A percentile compares a stretch with the other conserved stretches of the same genome.
Conservation (phyloP, 2,329 filamentous ascomycete species). For the Aspergillaceae sp. region DNA sequence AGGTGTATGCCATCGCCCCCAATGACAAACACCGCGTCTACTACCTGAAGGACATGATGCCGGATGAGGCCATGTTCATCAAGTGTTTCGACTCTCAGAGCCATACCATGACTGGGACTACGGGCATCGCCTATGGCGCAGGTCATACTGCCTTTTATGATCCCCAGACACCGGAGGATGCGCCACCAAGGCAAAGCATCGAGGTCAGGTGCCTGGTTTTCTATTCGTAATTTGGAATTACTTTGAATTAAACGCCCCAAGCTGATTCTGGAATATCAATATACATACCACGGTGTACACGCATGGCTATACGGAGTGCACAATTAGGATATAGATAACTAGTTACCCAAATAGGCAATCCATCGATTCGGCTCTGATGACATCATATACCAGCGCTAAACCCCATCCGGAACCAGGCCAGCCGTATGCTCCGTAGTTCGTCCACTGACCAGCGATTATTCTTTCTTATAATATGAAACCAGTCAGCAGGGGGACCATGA, state of each 20-base stretch:
- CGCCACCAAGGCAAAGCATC: slow-evolving; percentile 51
- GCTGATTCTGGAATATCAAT: too few relatives aligned
- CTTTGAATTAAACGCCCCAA: too few relatives aligned
- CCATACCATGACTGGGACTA: slow-evolving; percentile 25
- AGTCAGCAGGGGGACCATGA: slow-evolving; percentile 8
- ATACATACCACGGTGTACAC: too few relatives aligned
- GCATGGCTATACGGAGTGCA: too few relatives aligned
- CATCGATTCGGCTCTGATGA: neutral
- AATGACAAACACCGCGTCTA: slow-evolving; percentile 54
- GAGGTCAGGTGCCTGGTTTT: slow-evolving; percentile 57
- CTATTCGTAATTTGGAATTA: slow-evolving; percentile 36
- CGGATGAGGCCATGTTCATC: slow-evolving; percentile 46
- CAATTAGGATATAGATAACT: too few relatives aligned
- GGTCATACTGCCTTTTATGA: slow-evolving; percentile 51
- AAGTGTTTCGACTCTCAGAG: slow-evolving; percentile 49
- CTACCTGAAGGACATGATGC: slow-evolving; percentile 60
- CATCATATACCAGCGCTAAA: neutral
- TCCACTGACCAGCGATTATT: neutral
- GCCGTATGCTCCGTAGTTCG: neutral
- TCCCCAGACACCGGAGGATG: slow-evolving; percentile 44
- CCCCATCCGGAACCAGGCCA: neutral
- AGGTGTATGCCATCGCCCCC: slow-evolving; percentile 53
- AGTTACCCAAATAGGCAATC: too few relatives aligned
- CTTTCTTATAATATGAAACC: neutral
- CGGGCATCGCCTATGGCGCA: slow-evolving; percentile 40